Base-by-base conservation (phyloP, 2,329 filamentous ascomycete species). In the Fusarium pseudocircinatum region DNA sequence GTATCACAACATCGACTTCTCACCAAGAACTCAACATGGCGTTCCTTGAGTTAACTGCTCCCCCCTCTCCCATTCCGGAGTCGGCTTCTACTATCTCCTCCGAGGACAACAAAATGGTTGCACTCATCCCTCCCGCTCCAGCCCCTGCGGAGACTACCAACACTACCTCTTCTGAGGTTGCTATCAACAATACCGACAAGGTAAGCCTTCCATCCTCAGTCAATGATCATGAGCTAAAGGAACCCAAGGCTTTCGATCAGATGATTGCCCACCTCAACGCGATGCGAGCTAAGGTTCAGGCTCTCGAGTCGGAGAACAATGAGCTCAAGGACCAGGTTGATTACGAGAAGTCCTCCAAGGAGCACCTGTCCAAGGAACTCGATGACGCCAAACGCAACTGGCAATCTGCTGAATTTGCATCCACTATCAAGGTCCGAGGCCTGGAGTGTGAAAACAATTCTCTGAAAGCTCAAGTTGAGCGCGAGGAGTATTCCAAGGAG, bases 321-420 rank as follows among this genome's bases (percentile, higher is more conserved):
- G 3, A 28, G 4, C 13, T 53, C 12, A 53, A 53, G 24, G 2
- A 4, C 7, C n/a, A 39, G 7, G 18, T 53, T 3, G n/a, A 15
- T 6, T 2, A 9, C 2, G 34, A 53, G 2, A 53, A 36, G 12
- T 14, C 34, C 0, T 15, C 6, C 16, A 53, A 53, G 24, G 49
- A 53, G 13, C 18, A 37, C 0, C 0, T 39, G 0, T 26, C 7
- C 12, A 39, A 26, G 5, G 24, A 8, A 1, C 24, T 53, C 4
- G 18, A 28, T 0, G 18, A 37, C 1, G 24, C 24, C 6, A 36
- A 28, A 28, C 26, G 26, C 26, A 28, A 28, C 26, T 7, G 7
- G 26, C 5, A 28, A 28, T 7, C 5, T 28, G 26, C 26, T 28
- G 26, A 5, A 28, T 28, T 28, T 28, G 26, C 26, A 28, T 7